Conservation (phyloP, 164 flowering plant species). For the Tinospora cordifolia region DNA sequence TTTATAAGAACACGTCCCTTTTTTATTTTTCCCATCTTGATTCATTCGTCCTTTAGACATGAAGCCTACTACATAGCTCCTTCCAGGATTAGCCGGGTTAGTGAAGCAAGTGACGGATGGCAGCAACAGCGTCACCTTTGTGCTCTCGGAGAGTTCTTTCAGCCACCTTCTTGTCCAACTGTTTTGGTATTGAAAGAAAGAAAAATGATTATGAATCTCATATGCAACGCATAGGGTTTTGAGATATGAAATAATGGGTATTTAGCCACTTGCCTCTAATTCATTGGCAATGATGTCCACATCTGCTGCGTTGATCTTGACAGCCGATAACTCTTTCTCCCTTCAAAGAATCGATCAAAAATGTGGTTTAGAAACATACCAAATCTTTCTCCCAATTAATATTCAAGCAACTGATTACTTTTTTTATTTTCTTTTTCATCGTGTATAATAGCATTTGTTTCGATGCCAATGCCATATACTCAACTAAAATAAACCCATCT, state of each 20-base stretch:
- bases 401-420: background rate
- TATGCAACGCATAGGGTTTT: too few species aligned
- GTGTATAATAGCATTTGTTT: background rate
- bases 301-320: conserved; percentile 80
- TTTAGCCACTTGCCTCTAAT: conserved; percentile 31
- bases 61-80: background rate
- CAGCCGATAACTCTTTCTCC: conserved; percentile 92
- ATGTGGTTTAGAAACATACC: background rate
- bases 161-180: conserved; percentile 93
- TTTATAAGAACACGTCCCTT: background rate
- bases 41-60: background rate
- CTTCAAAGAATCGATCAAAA: conserved; percentile 26
- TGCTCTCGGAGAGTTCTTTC: conserved; percentile 92
- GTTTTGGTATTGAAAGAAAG: too few species aligned
- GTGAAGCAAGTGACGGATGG: conserved; percentile 63
- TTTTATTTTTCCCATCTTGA: background rate
- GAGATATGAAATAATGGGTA: too few species aligned
- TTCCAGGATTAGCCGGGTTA: conserved; percentile 9
- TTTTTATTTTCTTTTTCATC: background rate
- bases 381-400: background rate
- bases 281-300: conserved; percentile 89
- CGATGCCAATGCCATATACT: background rate
- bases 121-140: conserved; percentile 99
- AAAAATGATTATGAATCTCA: too few species aligned
- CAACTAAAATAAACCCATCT: background rate